Conservation (phyloP, 148 eudicot genomes). For the Camellia japonica region DNA sequence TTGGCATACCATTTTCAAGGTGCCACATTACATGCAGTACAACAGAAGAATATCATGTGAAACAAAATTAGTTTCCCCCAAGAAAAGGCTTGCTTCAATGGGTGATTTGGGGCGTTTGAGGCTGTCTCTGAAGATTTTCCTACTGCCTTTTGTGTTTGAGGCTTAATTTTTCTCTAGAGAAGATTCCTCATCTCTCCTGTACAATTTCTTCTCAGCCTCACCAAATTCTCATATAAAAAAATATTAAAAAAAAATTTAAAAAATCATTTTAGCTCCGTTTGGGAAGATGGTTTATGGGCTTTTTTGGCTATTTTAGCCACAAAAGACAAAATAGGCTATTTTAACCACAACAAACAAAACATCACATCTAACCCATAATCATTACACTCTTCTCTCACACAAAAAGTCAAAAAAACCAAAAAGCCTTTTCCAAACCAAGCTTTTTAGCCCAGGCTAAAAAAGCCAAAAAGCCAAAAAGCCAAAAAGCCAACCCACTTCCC, state of each 20-base stretch:
- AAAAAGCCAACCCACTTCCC: no score
- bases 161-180: background rate
- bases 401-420: no score
- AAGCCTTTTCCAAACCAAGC: no score
- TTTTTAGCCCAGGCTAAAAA: no score
- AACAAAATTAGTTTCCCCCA: slow-evolving; percentile 6
- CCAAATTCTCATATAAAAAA: background rate
- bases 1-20: background rate
- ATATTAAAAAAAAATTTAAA: background rate
- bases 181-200: background rate
- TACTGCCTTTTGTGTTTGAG: background rate
- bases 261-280: no score
- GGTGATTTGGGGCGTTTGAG: background rate
- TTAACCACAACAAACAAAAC: no score
- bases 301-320: no score
- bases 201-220: background rate
- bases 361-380: no score
- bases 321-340: no score
- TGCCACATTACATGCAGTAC: background rate
- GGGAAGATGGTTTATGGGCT: no score
- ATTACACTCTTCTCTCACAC: no score
- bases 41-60: background rate
- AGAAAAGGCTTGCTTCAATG: background rate
- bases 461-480: no score
- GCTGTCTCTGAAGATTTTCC: background rate